Conservation (phyloP, 2,329 filamentous ascomycete genomes). For the Pseudocercospora eumusae region DNA sequence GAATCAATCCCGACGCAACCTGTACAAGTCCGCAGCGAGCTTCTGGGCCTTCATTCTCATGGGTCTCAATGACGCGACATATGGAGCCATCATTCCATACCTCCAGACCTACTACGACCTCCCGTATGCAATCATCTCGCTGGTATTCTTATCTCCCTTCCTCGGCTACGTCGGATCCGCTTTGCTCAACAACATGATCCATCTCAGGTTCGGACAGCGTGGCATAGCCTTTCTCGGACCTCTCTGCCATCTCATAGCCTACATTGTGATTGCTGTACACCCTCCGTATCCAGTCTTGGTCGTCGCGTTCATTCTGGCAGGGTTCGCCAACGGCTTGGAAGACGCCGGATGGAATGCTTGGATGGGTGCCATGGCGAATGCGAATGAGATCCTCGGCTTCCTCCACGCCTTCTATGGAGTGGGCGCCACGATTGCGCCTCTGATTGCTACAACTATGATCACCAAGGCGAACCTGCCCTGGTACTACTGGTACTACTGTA, state of each 20-base stretch:
- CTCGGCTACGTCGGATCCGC: slow-evolving; percentile 65
- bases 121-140: slow-evolving; percentile 63
- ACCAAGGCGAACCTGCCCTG: slow-evolving; percentile 63
- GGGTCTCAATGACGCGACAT: slow-evolving; percentile 65
- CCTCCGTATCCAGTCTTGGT: slow-evolving; percentile 69
- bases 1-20: slow-evolving; percentile 63
- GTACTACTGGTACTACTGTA: slow-evolving; percentile 76
- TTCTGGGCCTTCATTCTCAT: slow-evolving; percentile 65
- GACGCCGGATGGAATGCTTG: slow-evolving; percentile 64
- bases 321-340: slow-evolving; percentile 70
- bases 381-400: slow-evolving; percentile 71
- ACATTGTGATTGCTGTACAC: slow-evolving; percentile 65
- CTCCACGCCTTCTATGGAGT: slow-evolving; percentile 72
- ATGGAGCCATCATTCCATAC: slow-evolving; percentile 53
- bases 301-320: slow-evolving; percentile 64
- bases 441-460: slow-evolving; percentile 73
- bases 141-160: slow-evolving; percentile 68
- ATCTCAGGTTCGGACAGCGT: slow-evolving; percentile 66
- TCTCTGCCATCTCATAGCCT: slow-evolving; percentile 63
- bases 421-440: slow-evolving; percentile 67
- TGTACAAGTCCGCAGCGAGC: slow-evolving; percentile 59
- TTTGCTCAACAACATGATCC: slow-evolving; percentile 64
- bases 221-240: slow-evolving; percentile 70
- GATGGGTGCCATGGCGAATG: slow-evolving; percentile 52
- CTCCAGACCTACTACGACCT: slow-evolving; percentile 64